A percentile compares a stretch with the other conserved stretches of the same genome.
Conservation (phyloP, 1,284 basidiomycete species). For the Quambalaria eucalypti region DNA sequence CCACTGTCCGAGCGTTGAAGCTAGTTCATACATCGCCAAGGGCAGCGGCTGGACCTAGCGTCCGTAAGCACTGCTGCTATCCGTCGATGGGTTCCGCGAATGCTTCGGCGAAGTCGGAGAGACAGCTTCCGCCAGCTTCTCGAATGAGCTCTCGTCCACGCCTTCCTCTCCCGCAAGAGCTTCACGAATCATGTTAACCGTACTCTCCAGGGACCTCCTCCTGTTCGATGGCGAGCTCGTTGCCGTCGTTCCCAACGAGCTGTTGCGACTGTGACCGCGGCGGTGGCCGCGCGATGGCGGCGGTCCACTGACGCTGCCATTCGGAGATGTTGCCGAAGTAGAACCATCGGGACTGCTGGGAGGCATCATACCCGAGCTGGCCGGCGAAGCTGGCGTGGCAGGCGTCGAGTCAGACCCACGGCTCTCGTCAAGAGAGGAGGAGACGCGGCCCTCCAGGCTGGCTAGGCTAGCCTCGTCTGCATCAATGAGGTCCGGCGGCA, state of each 20-base stretch:
- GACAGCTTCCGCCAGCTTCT: slow-evolving; percentile 35
- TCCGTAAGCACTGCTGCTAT: too few species aligned
- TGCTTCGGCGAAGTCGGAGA: slow-evolving; percentile 18
- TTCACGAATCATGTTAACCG: slow-evolving; percentile 80
- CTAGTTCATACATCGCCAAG: too few species aligned
- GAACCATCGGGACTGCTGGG: not conserved
- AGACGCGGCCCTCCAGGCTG: slow-evolving; percentile 51
- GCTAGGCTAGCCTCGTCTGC: slow-evolving; percentile 65
- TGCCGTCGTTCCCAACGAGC: slow-evolving; percentile 80
- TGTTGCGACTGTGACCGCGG: slow-evolving; percentile 73
- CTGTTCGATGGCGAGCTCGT: slow-evolving; percentile 89
- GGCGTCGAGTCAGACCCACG: not conserved
- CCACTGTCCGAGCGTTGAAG: too few species aligned
- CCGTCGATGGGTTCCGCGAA: not conserved
- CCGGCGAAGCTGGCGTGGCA: slow-evolving; percentile 6
- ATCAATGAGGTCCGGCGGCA: slow-evolving; percentile 90
- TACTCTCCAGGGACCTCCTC: slow-evolving; percentile 84
- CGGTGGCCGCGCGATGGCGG: slow-evolving; percentile 30
- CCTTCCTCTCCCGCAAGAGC: slow-evolving; percentile 37
- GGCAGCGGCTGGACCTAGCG: too few species aligned
- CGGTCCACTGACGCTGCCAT: not conserved
- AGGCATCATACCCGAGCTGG: slow-evolving; percentile 4
- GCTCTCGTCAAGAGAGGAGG: slow-evolving; percentile 48
- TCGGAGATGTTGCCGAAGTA: not conserved
- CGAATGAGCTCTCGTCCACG: slow-evolving; percentile 26